These are phyloP conservation scores for Radiomyces spectabilis DNA, from an alignment of 192 early-diverging fungal species.

Conservation along the genomic window DNA sequence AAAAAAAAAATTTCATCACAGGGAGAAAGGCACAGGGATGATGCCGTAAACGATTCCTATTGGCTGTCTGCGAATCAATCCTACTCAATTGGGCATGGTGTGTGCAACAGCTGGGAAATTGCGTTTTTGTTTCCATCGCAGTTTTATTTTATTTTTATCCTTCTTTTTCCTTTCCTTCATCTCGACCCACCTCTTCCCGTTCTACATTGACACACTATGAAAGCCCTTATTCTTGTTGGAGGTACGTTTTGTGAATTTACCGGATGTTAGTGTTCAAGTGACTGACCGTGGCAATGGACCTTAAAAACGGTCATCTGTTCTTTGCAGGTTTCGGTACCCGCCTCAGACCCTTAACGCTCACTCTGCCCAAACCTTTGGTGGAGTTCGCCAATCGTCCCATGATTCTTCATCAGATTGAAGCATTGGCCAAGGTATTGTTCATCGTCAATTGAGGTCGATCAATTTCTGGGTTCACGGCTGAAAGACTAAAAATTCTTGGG, in stretches of 20 bases:
- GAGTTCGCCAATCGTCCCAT: constrained; percentile 99
- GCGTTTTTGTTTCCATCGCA: not conserved
- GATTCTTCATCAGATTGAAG: constrained; percentile 99
- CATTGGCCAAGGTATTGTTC: constrained; percentile 85
- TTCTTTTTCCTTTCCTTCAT: not conserved
- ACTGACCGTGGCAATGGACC: not conserved
- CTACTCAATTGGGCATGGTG: too few relatives aligned
- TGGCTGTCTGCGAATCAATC: too few relatives aligned
- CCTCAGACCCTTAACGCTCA: constrained; percentile 92
- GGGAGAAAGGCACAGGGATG: not conserved
- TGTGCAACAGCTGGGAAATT: not conserved
- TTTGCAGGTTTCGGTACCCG: constrained; percentile 90
- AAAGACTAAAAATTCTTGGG: too few relatives aligned
- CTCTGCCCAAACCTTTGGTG: constrained; percentile 97
- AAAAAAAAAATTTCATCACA: not conserved
- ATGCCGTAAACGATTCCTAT: too few relatives aligned
- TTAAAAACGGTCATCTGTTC: not conserved
- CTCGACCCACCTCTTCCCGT: not conserved
- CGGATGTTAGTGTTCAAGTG: too few relatives aligned
- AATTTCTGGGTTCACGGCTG: too few relatives aligned
- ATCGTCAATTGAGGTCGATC: too few relatives aligned
- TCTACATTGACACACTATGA: constrained; percentile 43
- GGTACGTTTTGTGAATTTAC: constrained; percentile 43
- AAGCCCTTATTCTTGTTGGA: constrained; percentile 80
- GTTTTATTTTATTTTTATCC: constrained; percentile 1